Evolutionary conservation across 148 eudicot genomes (phyloP), one percentile per base, ranked within the genome.

Genomic region (Pharnaceum exiguum): DNA sequence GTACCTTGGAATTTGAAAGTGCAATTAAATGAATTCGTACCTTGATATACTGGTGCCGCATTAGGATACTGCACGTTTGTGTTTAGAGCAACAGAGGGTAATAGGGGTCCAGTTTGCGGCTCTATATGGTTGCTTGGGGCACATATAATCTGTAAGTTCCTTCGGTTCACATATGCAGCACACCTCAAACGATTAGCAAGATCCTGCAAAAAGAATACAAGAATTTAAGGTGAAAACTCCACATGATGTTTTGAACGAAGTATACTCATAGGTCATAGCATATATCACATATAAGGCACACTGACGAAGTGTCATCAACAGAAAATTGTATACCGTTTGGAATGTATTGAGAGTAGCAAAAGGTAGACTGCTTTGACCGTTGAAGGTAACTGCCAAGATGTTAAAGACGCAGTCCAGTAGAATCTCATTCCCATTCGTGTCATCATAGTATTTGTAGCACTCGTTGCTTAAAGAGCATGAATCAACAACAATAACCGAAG

Each of bases 261-360:
- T 7, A 35, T 7, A 7, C 8, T 6, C 7, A 6, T 7, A 35
- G 38, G 12, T 6, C 12, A 6, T 35, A 35, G 7, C 12, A 6
- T 12, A 7, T 35, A 12, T 12, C 7, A 35, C 38, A 6, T 6
- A 6, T 7, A 12, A 35, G 12, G 12, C 19, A 50, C 4, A 50
- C 8, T 2, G 15, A 5, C 0, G 5, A 21, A n/a, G 16, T 1
- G 25, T 25, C 10, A 50, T 19, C 36, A 7, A 61, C 5, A 16
- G 12, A 5, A 38, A 5, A 23, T 29, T 39, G 36, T 72, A 37
- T 53, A 87, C 95, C 90, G 23, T 75, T 46, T 70, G 85, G 27
- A 43, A 50, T 17, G 4, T 3, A 57, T 35, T 25, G 46, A 79
- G 80, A 26, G 36, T 39, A 33, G 73, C 70, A 39, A 72, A 51